Conservation (phyloP, 768 basidiomycete species). For the Russula ochroleuca region DNA sequence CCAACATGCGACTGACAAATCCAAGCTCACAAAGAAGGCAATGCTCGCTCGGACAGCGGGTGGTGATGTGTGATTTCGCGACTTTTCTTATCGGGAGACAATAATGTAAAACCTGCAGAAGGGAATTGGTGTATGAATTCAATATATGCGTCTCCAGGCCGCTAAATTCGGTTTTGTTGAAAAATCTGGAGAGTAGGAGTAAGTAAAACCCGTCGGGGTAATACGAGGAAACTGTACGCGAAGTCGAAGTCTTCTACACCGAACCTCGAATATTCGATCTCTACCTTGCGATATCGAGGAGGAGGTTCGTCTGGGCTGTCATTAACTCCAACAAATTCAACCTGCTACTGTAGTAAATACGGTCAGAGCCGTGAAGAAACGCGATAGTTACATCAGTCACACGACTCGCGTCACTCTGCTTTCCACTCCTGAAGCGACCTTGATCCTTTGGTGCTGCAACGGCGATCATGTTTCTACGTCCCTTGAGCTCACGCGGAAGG, state of each 20-base stretch:
- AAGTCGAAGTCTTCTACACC: constrained; percentile 99
- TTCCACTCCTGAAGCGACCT: constrained; percentile 85
- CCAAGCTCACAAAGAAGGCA: constrained; percentile 94
- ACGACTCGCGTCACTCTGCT: constrained; percentile 48
- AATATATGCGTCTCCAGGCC: constrained; percentile 96
- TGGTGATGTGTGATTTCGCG: constrained; percentile 89
- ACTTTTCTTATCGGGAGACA: constrained; percentile 67
- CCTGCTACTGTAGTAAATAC: constrained; percentile 41
- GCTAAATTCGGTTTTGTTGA: constrained; percentile 85
- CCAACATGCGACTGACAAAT: constrained; percentile 91
- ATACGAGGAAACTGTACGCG: constrained; percentile 45
- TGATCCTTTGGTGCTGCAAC: constrained; percentile 50
- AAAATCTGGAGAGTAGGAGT: constrained; percentile 46
- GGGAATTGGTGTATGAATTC: constrained; percentile 92
- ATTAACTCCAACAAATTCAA: constrained; percentile 49
- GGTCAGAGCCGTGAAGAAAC: constrained; percentile 2
- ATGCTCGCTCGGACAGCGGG: constrained; percentile 83
- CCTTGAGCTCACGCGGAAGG: constrained; percentile 80
- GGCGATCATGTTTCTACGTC: constrained; percentile 71
- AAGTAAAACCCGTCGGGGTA: background rate
- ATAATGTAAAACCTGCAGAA: constrained; percentile 90
- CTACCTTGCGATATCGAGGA: constrained; percentile 81
- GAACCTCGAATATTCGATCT: constrained; percentile 98
- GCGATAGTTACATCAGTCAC: constrained; percentile 25
- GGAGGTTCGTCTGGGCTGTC: constrained; percentile 61